These are phyloP conservation scores for Trichoderma polysporum DNA, from an alignment of 2,329 filamentous ascomycete species.

Conservation along the genomic window DNA sequence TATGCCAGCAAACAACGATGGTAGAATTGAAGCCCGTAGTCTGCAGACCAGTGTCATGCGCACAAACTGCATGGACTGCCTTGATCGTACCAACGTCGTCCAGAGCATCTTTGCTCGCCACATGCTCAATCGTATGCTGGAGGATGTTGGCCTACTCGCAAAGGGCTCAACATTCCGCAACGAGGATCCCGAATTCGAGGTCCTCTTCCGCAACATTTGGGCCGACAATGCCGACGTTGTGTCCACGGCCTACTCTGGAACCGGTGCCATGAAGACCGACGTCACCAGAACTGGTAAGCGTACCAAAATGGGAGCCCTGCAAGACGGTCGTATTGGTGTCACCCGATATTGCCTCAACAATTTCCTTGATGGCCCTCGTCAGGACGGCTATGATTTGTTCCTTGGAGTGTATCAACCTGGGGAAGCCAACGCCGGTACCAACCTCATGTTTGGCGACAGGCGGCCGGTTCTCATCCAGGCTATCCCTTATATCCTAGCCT, in stretches of 20 bases:
- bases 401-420: slow-evolving; percentile 80
- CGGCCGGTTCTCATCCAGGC: slow-evolving; percentile 85
- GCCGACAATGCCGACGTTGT: slow-evolving; percentile 98
- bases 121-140: slow-evolving; percentile 84
- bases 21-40: slow-evolving; percentile 74
- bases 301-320: slow-evolving; percentile 79
- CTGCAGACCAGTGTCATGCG: slow-evolving; percentile 88
- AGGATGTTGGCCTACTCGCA: slow-evolving; percentile 76
- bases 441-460: slow-evolving; percentile 77
- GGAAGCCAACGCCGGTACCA: slow-evolving; percentile 66
- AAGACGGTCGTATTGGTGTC: slow-evolving; percentile 84
- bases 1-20: slow-evolving; percentile 68
- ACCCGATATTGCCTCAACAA: slow-evolving; percentile 93
- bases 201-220: slow-evolving; percentile 95
- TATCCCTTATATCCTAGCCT: slow-evolving; percentile 87
- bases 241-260: slow-evolving; percentile 89
- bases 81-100: slow-evolving; percentile 96
- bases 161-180: slow-evolving; percentile 73
- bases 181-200: slow-evolving; percentile 79
- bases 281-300: slow-evolving; percentile 91
- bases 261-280: slow-evolving; percentile 96
- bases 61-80: slow-evolving; percentile 99
- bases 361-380: slow-evolving; percentile 87
- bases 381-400: slow-evolving; percentile 95
- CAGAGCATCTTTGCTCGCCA: slow-evolving; percentile 94